phyloP scores from a whole-genome alignment of 2,329 filamentous ascomycete genomes.

The Colletotrichum sp. region DNA sequence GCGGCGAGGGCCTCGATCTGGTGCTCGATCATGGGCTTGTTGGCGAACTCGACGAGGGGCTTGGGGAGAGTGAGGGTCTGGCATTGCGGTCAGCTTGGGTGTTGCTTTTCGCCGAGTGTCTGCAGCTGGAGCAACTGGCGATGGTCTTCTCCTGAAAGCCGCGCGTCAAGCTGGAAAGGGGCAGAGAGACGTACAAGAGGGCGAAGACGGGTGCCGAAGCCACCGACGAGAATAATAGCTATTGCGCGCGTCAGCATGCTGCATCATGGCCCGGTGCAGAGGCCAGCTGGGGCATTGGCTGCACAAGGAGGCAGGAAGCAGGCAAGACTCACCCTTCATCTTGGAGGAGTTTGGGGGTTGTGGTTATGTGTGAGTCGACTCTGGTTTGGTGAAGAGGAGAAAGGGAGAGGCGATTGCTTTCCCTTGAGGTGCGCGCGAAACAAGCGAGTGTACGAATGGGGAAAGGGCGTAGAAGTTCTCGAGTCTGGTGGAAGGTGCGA shows the following conservation, averaged over 20 bases:
- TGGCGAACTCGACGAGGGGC: conserved; percentile 96
- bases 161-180: not conserved
- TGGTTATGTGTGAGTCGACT: not conserved
- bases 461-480: not conserved
- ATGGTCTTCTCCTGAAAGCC: not conserved
- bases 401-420: not conserved
- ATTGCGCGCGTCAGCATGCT: conserved; percentile 7
- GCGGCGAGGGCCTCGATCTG: conserved; percentile 94
- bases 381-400: not conserved
- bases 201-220: conserved; percentile 96
- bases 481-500: not conserved
- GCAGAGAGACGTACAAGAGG: conserved; percentile 74
- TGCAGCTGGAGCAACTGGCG: not conserved
- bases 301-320: not conserved
- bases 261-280: not conserved
- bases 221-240: conserved; percentile 99
- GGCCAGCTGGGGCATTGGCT: not conserved
- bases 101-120: conserved; percentile 16
- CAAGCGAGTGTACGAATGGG: conserved; percentile 17
- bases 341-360: conserved; percentile 4
- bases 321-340: conserved; percentile 17
- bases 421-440: conserved; percentile 2
- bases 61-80: conserved; percentile 97
- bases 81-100: conserved; percentile 14
- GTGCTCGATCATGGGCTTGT: conserved; percentile 99